phyloP scores from a whole-genome alignment of 2,329 filamentous ascomycete genomes.

The Pseudogymnoascus sp. region DNA sequence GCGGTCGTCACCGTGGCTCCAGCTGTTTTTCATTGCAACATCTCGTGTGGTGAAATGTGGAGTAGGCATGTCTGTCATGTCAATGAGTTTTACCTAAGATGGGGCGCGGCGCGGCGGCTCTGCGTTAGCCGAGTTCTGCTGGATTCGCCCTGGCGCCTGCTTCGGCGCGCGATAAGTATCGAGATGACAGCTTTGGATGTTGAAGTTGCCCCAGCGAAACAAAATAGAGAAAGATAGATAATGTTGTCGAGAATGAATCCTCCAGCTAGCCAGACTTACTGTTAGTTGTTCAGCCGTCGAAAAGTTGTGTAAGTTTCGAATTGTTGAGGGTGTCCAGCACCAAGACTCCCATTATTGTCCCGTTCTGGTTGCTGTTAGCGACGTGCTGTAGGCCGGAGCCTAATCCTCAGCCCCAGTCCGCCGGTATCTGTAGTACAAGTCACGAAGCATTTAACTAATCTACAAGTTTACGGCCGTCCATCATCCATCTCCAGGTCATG shows the following conservation, averaged over 20 bases:
- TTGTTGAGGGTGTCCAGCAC: background rate
- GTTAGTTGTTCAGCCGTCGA: background rate
- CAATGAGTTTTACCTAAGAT: slow-evolving; percentile 6
- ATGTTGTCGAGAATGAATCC: slow-evolving; percentile 1
- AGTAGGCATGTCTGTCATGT: slow-evolving; percentile 6
- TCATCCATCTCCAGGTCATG: background rate
- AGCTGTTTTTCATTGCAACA: slow-evolving; percentile 38
- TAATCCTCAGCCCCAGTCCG: background rate
- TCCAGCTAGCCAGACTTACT: slow-evolving; percentile 1
- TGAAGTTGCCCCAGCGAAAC: background rate
- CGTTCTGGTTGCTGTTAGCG: slow-evolving; percentile 1
- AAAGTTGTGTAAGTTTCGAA: background rate
- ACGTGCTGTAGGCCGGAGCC: background rate
- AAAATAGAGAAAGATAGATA: background rate
- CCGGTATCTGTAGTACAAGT: slow-evolving; percentile 3
- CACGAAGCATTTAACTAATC: slow-evolving; percentile 8
- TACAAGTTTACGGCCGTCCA: background rate
- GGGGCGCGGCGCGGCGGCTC: slow-evolving; percentile 5
- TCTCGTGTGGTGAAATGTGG: slow-evolving; percentile 26
- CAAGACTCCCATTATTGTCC: background rate
- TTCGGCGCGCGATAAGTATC: background rate
- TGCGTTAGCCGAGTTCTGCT: slow-evolving; percentile 5
- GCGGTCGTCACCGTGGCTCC: slow-evolving; percentile 35
- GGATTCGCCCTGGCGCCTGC: slow-evolving; percentile 3
- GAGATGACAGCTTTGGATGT: background rate